Percentiles rank a stretch among this genome's conserved stretches.
These are phyloP conservation scores for Suillus lakei DNA, from an alignment of 768 basidiomycete species.

Conservation along the genomic window DNA sequence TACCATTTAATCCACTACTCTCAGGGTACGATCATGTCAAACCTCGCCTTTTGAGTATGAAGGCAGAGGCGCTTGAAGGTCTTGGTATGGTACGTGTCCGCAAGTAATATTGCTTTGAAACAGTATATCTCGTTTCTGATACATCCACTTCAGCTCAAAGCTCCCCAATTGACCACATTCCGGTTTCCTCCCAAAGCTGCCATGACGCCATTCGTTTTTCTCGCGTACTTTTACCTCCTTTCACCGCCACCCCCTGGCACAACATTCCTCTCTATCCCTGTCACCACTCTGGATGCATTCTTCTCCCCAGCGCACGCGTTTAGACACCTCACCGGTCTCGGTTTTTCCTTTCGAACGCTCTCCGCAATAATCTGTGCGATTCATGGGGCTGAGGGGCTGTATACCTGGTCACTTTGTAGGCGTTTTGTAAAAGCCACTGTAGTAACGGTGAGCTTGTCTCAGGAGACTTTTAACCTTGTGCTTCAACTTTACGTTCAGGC, in stretches of 20 bases:
- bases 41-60: conserved; percentile 79
- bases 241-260: conserved; percentile 18
- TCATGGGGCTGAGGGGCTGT: conserved; percentile 33
- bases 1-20: conserved; percentile 74
- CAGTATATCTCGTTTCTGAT: background rate
- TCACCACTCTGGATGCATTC: conserved; percentile 9
- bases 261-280: conserved; percentile 18
- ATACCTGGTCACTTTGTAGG: conserved; percentile 34
- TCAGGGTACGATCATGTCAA: conserved; percentile 81
- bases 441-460: conserved; percentile 22
- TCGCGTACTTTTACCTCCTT: conserved; percentile 21
- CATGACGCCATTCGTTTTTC: conserved; percentile 27
- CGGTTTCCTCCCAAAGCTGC: conserved; percentile 45
- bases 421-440: conserved; percentile 26
- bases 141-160: conserved; percentile 22
- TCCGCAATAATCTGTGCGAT: conserved; percentile 6
- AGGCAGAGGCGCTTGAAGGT: conserved; percentile 63
- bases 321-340: conserved; percentile 19
- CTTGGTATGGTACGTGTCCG: conserved; percentile 72
- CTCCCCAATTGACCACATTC: conserved; percentile 43
- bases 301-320: conserved; percentile 29
- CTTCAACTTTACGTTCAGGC: conserved; percentile 39
- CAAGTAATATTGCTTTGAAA: background rate
- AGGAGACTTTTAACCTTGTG: background rate
- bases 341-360: conserved; percentile 14